Conservation (phyloP, 371 early-diverging fungal species). For the Rhizopus delemar region DNA sequence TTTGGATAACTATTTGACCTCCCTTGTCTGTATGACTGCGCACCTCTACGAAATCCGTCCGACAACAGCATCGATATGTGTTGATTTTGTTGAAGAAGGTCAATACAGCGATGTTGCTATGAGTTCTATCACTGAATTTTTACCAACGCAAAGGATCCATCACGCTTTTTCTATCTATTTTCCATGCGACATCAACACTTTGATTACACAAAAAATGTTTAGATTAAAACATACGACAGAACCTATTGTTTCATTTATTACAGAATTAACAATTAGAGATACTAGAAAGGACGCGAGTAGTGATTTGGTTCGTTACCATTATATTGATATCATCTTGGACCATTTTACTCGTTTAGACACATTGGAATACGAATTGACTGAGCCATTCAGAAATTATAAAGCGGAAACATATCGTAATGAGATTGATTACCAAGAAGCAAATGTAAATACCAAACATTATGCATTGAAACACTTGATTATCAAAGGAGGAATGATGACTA, state of each 20-base stretch:
- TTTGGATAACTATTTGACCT: neutral
- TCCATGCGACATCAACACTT: too few species aligned
- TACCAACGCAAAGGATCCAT: neutral
- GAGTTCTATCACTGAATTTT: neutral
- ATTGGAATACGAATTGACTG: neutral
- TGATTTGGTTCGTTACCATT: neutral
- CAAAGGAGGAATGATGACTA: neutral
- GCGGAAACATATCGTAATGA: neutral
- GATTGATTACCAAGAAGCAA: neutral
- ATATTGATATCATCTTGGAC: neutral
- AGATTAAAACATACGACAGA: neutral
- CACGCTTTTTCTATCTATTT: neutral
- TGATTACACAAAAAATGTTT: too few species aligned
- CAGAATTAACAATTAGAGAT: neutral
- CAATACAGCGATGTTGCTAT: too few species aligned
- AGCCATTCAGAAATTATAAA: neutral
- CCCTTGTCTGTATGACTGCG: neutral
- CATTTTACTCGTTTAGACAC: neutral
- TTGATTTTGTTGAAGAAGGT: neutral
- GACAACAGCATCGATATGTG: neutral
- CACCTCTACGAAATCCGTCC: neutral
- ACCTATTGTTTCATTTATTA: neutral
- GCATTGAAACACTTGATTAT: neutral
- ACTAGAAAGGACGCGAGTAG: neutral
- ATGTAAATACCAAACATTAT: neutral